Evolutionary conservation across 108 stramenopile species (phyloP), one percentile per base, ranked within the genome.

Genomic region (Poteriospumella lacustris): DNA sequence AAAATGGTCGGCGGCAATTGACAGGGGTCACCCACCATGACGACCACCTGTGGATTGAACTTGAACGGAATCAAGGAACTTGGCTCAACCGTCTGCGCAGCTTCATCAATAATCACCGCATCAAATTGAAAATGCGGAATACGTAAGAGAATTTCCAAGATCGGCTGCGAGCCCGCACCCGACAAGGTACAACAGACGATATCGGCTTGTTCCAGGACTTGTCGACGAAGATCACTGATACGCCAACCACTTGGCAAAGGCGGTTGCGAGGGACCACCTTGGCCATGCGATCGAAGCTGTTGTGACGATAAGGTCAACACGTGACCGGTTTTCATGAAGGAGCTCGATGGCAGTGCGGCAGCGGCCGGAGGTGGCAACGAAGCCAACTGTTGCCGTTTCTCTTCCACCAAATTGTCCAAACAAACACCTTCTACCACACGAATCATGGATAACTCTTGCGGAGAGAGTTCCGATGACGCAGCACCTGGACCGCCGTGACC

Each of bases 11-110:
- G 91, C 2, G 93, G 93, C 39, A 97, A 83, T 87, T 98, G 97
- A 76, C 94, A 93, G 68, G 95, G 95, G 86, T 98, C 97, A 24
- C 97, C 95, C 0, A 98, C 95, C 41, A 98, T 86, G 5, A 98
- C 92, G 39, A 96, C 87, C 77, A 94, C 93, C 72, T 93, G 81
- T 81, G 94, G 94, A 43, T 94, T 93, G 68, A 92, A 79, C 60
- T 91, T 90, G 76, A 96, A 79, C 1, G 95, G 94, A 2, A 96
- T 92, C 40, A 96, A 84, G 5, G 92, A 90, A 26, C 92, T 91
- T 5, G 92, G 92, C 78, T 96, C 95, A 1, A 92, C 92, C 2
- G 93, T 91, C 76, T 96, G 95, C 0, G 93, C 92, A 1, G 95
- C 95, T 78, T 96, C 95, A 78, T 96, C 95, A 58, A 96, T 91